phyloP scores from a whole-genome alignment of 805 yeast species.

The Monosporozyma aquatica region DNA sequence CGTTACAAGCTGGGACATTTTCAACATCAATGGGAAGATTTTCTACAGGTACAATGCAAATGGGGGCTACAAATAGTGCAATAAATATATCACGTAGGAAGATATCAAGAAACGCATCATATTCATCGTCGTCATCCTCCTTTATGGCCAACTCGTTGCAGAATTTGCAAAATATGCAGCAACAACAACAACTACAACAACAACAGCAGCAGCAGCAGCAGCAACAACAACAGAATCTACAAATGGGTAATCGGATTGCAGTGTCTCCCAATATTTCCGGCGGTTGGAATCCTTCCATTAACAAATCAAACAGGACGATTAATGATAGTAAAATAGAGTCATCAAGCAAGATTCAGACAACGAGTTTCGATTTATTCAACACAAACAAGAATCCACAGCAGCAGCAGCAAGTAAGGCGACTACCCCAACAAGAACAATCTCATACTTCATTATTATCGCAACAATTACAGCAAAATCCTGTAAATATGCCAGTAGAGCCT shows the following conservation, averaged over 20 bases:
- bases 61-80: conserved; percentile 7
- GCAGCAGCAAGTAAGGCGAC: conserved; percentile 12
- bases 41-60: background rate
- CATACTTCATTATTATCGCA: conserved; percentile 30
- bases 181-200: conserved; percentile 1
- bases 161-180: conserved; percentile 15
- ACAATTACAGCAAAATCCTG: conserved; percentile 16
- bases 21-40: conserved; percentile 20
- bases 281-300: background rate
- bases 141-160: conserved; percentile 25
- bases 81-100: conserved; percentile 25
- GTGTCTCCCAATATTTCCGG: background rate
- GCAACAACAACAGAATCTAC: conserved; percentile 1
- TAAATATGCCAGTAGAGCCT: background rate
- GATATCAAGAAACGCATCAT: conserved; percentile 24
- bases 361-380: background rate
- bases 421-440: conserved; percentile 9
- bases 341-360: background rate
- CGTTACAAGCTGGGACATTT: conserved; percentile 16
- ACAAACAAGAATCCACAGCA: background rate
- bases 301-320: background rate
- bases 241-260: background rate
- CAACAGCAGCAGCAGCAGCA: conserved; percentile 1
- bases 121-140: conserved; percentile 22
- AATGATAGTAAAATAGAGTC: background rate